Evolutionary conservation across 805 yeast species (phyloP), one percentile per base, ranked within the genome.

Genomic region (Pichia californica): DNA sequence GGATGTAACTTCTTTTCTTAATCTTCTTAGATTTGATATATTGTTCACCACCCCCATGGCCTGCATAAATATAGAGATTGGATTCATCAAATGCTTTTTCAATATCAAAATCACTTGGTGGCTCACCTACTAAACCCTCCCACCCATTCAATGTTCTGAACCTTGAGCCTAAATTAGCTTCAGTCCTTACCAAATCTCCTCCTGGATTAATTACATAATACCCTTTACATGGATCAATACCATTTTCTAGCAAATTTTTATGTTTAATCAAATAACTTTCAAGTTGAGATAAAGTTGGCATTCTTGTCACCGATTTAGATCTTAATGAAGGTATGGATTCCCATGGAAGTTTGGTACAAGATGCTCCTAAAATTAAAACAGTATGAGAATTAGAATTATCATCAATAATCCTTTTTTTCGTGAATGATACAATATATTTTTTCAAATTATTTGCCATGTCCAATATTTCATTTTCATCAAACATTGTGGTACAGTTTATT

Each of bases 21-120:
- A 88, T 62, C 0, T 74, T 62, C 5, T 77, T 69, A 1, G 81
- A 68, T 26, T 79, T 70, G 10, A 87, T 66, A 55, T 79, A 88
- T 48, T 84, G 88, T 49, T 87, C 91, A n/a, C 98, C 96, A 5
- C 96, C 93, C 0, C 98, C 97, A 63, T 93, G 99, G 0, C 99
- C 99, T 41, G 89, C 70, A 58, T 86, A 93, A 0, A 91, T 67
- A 52, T 83, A 83, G 8, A 85, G 50, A 31, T 75, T 69, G 1
- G 73, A 62, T 2, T 55, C 38, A 2, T 53, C 46, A 8, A 89
- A 56, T 15, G 70, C 68, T 0, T 61, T 40, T 1, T 70, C 48
- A 29, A 88, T 66, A 16, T 73, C 69, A 0, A 60, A 63, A 43
- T 84, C 93, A 0, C 66, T 50, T 0, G 96, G 96, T 36, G 64